Evolutionary conservation across 176 grass and related monocot species (phyloP), one percentile per base, ranked within the genome.

Genomic region (Carex pumila): DNA sequence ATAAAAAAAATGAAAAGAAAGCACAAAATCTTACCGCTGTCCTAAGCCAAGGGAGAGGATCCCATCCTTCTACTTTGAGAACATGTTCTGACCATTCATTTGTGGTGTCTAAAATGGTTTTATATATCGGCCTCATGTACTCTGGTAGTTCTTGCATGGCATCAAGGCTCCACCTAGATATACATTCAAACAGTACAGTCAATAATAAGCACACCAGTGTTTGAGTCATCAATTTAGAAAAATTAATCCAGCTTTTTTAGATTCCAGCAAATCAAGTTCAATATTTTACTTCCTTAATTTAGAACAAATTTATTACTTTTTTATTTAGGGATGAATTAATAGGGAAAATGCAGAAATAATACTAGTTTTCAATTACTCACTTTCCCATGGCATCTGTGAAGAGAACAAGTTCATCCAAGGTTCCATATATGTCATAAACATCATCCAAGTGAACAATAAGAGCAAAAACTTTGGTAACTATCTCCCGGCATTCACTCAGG

Each of bases 371-470:
- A 19, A 15, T 0, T 56, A 34, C 34, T 84, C 65, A 94, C 87
- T 86, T 88, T 78, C 32, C 85, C n/a, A 94, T 85, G 22, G 80
- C 83, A n/a, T 84, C 31, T 0, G 92, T 94, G 83, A 91, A 89
- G 0, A 88, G 61, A 8, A 7, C 5, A 5, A 94, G 80, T 81
- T 94, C 92, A 4, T 89, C 89, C 0, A 84, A 45, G 0, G 83
- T 89, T 56, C 92, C 87, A 49, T 94, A 94, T 0, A 94, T 59
- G 76, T 94, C 92, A 61, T 89, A 94, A 0, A 91, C 71, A 85
- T 94, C 89, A 56, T 94, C 92, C 32, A 94, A 57, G 15, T 60
- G 57, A 3, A 88, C 36, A 19, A 88, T 54, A 0, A 94, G 64
- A 75, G 52, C 6, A 12, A 7, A 30, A 0, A 59, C 7, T 85